phyloP scores from a whole-genome alignment of 2,329 filamentous ascomycete species.

The Aspergillus fumigatiaffinis region DNA sequence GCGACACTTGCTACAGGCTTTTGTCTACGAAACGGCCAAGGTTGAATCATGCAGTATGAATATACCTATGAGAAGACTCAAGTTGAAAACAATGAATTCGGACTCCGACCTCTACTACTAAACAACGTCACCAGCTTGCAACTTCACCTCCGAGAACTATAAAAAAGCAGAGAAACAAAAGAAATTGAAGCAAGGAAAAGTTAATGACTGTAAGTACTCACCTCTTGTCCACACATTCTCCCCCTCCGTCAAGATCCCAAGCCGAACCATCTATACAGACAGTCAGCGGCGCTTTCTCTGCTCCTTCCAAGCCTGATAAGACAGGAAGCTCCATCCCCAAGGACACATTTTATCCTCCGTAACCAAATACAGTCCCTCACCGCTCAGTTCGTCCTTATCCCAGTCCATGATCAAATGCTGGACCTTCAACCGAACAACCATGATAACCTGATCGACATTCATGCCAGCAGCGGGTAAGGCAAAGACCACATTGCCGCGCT shows the following conservation, averaged over 20 bases:
- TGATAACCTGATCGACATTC: not conserved
- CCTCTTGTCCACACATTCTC: not conserved
- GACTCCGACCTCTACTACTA: not conserved
- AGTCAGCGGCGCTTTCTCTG: not conserved
- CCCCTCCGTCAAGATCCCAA: no score
- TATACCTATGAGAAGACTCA: no score
- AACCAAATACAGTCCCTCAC: not conserved
- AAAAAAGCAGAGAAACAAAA: not conserved
- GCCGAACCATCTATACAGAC: not conserved
- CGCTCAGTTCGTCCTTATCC: not conserved
- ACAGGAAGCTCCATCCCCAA: no score
- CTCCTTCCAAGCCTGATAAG: not conserved
- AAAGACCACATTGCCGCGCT: not conserved
- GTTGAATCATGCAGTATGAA: no score
- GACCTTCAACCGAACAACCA: fast-evolving
- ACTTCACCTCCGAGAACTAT: not conserved
- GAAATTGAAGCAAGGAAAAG: no score
- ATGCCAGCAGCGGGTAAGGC: fast-evolving
- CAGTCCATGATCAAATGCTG: not conserved
- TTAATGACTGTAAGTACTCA: no score
- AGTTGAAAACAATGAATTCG: not conserved
- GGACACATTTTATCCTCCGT: not conserved
- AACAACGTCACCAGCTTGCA: not conserved
- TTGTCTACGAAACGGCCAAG: no score
- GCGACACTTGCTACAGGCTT: no score